phyloP scores from a whole-genome alignment of 2,329 filamentous ascomycete species.

The Claviceps sorghi region DNA sequence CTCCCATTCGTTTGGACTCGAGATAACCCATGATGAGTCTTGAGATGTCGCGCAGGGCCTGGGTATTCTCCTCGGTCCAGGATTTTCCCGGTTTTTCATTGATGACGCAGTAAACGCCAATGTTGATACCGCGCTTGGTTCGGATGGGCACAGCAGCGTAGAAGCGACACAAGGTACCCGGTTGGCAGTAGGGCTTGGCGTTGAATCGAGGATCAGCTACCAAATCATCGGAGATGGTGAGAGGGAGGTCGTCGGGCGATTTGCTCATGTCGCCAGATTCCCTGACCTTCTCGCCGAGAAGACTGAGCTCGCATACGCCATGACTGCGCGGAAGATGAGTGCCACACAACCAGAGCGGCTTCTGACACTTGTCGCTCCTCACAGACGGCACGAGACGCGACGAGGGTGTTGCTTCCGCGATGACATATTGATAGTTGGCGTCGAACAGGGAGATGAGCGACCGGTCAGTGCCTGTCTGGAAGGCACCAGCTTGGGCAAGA shows the following conservation, averaged over 20 bases:
- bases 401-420: conserved; percentile 34
- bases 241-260: conserved; percentile 12
- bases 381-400: conserved; percentile 20
- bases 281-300: background rate
- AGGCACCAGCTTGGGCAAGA: conserved; percentile 33
- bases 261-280: background rate
- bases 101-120: conserved; percentile 24
- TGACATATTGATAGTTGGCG: conserved; percentile 29
- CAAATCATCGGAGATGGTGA: conserved; percentile 22
- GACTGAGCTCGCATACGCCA: conserved; percentile 16
- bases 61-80: conserved; percentile 15
- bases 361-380: conserved; percentile 4
- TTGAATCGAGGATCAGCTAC: conserved; percentile 17
- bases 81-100: background rate
- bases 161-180: conserved; percentile 16
- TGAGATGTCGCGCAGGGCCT: conserved; percentile 14
- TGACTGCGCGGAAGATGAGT: conserved; percentile 17
- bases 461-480: conserved; percentile 28
- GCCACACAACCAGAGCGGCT: conserved; percentile 16
- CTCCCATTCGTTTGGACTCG: conserved; percentile 15
- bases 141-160: conserved; percentile 29
- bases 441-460: conserved; percentile 38
- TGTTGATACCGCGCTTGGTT: conserved; percentile 24
- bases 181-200: conserved; percentile 12
- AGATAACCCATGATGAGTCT: conserved; percentile 22